A percentile compares a stretch with the other conserved stretches of the same genome.
These are phyloP conservation scores for Carex parvula DNA, from an alignment of 176 grass and related monocot genomes.

Conservation along the genomic window DNA sequence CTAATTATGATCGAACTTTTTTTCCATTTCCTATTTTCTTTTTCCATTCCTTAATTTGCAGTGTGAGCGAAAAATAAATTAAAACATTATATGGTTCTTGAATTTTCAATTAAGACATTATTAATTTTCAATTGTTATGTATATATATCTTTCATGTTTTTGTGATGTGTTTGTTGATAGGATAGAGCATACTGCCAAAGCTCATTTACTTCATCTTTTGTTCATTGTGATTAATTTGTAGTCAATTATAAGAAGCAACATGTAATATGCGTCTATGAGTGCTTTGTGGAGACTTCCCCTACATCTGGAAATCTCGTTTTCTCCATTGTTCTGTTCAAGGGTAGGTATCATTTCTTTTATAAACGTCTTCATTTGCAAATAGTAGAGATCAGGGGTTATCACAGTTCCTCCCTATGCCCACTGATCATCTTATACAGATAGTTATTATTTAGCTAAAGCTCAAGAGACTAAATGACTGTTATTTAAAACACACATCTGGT, in stretches of 20 bases:
- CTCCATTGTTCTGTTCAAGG: slow-evolving; percentile 91
- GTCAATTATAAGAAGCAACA: slow-evolving; percentile 72
- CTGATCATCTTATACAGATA: slow-evolving; percentile 19
- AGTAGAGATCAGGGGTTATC: slow-evolving; percentile 12
- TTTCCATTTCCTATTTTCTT: too few relatives aligned
- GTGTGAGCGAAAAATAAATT: too few relatives aligned
- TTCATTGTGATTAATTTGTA: slow-evolving; percentile 28
- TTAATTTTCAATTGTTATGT: too few relatives aligned
- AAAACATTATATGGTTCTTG: too few relatives aligned
- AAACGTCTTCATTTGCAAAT: slow-evolving; percentile 24
- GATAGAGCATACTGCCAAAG: too few relatives aligned
- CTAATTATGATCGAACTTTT: too few relatives aligned
- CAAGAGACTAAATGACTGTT: neutral
- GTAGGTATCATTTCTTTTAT: slow-evolving; percentile 25
- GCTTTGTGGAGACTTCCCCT: too few relatives aligned
- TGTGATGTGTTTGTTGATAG: too few relatives aligned
- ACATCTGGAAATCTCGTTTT: slow-evolving; percentile 91
- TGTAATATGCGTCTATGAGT: slow-evolving; percentile 92
- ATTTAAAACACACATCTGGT: neutral
- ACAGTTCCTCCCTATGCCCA: slow-evolving; percentile 19
- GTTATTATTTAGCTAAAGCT: neutral
- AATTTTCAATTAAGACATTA: too few relatives aligned
- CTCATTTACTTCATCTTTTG: too few relatives aligned
- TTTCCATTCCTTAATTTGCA: too few relatives aligned
- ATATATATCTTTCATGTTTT: too few relatives aligned